Conservation (phyloP, 2,329 filamentous ascomycete species). For the Torrubiellomyces zombiae region DNA sequence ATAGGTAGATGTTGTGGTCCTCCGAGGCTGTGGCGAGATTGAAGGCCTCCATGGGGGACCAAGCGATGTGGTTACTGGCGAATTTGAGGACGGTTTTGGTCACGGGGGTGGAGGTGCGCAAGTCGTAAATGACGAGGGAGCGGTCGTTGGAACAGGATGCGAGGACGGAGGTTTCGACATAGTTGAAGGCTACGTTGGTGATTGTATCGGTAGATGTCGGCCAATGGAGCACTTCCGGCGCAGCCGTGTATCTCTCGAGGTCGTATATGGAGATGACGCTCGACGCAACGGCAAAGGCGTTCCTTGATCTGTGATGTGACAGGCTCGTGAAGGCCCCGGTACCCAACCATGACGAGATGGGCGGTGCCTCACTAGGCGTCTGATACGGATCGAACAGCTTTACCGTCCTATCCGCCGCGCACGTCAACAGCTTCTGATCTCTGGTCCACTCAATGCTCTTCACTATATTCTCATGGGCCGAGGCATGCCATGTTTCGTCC, state of each 20-base stretch:
- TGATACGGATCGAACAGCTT: constrained; percentile 88
- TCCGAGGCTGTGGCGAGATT: constrained; percentile 89
- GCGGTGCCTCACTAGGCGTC: constrained; percentile 48
- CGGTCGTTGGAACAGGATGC: constrained; percentile 75
- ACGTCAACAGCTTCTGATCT: constrained; percentile 72
- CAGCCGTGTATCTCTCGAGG: constrained; percentile 61
- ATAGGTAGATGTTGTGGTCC: constrained; percentile 77
- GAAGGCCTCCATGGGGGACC: constrained; percentile 96
- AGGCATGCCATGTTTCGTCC: constrained; percentile 59
- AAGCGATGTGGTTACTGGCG: constrained; percentile 67
- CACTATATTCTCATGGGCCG: constrained; percentile 85
- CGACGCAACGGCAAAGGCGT: constrained; percentile 65
- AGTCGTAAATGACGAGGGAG: constrained; percentile 77
- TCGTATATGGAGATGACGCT: constrained; percentile 79
- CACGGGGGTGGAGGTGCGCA: constrained; percentile 71
- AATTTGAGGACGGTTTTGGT: constrained; percentile 69
- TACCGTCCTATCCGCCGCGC: constrained; percentile 69
- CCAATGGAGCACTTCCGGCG: constrained; percentile 72
- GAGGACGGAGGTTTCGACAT: constrained; percentile 81
- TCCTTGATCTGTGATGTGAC: constrained; percentile 63
- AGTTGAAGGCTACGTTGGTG: constrained; percentile 76
- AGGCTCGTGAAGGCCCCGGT: constrained; percentile 67
- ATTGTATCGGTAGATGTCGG: constrained; percentile 84
- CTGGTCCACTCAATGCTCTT: constrained; percentile 83
- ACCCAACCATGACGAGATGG: constrained; percentile 72